A percentile compares a stretch with the other conserved stretches of the same genome.
Evolutionary conservation across 2,329 filamentous ascomycete species (phyloP).

Genomic region (Nannizziopsis barbatae): DNA sequence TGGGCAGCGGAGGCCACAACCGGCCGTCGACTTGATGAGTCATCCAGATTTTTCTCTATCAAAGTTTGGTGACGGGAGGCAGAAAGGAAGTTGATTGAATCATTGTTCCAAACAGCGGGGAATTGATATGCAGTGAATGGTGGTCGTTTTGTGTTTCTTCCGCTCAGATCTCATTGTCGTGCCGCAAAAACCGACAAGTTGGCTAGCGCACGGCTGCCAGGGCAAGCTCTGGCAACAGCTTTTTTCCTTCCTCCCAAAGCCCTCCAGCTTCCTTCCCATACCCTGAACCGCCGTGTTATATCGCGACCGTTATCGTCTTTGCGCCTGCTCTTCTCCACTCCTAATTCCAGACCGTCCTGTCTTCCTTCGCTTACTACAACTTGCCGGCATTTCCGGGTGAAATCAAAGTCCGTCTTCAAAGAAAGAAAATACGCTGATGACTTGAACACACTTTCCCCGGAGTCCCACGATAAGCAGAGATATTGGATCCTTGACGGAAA

Average conservation of each 20-base stretch:
- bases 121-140: not conserved
- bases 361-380: not conserved
- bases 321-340: not conserved
- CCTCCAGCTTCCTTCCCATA: not conserved
- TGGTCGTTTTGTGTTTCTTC: no score
- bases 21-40: no score
- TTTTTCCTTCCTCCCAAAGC: not conserved
- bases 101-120: not conserved
- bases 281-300: not conserved
- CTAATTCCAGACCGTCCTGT: not conserved
- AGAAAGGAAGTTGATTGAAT: not conserved
- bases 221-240: slow-evolving; percentile 5
- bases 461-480: not conserved
- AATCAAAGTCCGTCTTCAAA: not conserved
- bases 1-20: no score
- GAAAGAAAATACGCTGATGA: not conserved
- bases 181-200: slow-evolving; percentile 5
- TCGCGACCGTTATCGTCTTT: not conserved
- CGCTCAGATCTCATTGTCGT: not conserved
- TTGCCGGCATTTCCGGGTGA: not conserved
- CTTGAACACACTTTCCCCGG: not conserved
- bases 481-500: slow-evolving; percentile 8
- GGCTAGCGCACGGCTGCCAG: slow-evolving; percentile 7
- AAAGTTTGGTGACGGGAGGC: not conserved
- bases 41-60: not conserved